These are phyloP conservation scores for Nicotiana benthamiana DNA, from an alignment of 257 asterid species.

Conservation along the genomic window DNA sequence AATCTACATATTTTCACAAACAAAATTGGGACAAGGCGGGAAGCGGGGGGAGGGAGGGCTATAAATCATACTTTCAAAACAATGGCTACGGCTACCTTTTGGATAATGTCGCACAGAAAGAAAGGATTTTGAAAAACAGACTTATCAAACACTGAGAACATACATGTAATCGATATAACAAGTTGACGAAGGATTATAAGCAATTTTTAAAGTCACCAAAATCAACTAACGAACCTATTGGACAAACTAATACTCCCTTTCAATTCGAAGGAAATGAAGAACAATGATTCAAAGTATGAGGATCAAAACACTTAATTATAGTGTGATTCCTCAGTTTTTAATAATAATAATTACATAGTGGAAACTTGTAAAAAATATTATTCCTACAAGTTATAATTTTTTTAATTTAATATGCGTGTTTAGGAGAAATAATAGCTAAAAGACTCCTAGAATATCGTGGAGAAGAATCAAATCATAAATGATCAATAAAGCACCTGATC, in stretches of 20 bases:
- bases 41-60: not conserved
- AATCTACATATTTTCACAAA: not conserved
- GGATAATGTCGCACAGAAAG: not conserved
- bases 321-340: not conserved
- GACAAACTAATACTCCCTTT: not conserved
- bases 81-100: not conserved
- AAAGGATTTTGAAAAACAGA: not conserved
- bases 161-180: not conserved
- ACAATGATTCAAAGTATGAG: not conserved
- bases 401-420: not conserved
- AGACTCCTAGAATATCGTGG: not conserved
- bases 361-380: not conserved
- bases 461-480: not conserved
- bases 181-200: not conserved
- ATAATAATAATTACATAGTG: not conserved
- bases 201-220: not conserved
- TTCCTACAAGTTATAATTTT: not conserved
- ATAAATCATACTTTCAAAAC: not conserved
- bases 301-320: not conserved
- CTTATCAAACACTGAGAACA: not conserved
- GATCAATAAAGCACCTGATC: constrained; percentile 57
- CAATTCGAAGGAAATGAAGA: not conserved
- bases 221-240: not conserved
- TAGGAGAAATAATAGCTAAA: not conserved
- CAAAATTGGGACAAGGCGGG: not conserved